Evolutionary conservation across 495 filamentous ascomycete species (phyloP).

Genomic region (Evernia prunastri): DNA sequence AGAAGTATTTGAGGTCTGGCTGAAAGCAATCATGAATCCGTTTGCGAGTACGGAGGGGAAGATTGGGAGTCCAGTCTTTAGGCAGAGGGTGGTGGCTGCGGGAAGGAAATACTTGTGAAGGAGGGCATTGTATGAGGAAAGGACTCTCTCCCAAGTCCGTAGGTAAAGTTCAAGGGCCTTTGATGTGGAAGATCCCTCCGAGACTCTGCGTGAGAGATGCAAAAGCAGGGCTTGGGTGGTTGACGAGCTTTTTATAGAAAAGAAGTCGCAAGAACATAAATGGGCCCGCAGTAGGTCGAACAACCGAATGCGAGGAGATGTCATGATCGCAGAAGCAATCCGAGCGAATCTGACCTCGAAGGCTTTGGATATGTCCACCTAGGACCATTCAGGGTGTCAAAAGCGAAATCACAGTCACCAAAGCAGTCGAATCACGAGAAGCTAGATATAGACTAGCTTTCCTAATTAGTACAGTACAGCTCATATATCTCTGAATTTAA

Average conservation of each 20-base stretch:
- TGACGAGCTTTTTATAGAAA: no score
- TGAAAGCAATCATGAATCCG: conserved; percentile 96
- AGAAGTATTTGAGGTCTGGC: conserved; percentile 89
- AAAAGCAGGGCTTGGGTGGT: no score
- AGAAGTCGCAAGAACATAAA: no score
- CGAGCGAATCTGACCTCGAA: no score
- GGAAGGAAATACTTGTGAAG: conserved; percentile 84
- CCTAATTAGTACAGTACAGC: conserved; percentile 9
- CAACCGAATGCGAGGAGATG: no score
- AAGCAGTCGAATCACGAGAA: neutral
- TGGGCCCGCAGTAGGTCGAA: no score
- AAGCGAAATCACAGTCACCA: neutral
- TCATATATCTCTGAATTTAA: neutral
- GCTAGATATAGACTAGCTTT: neutral
- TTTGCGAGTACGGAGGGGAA: conserved; percentile 81
- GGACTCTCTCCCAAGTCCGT: neutral
- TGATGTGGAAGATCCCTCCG: no score
- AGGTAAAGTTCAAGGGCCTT: no score
- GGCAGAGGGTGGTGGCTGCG: conserved; percentile 69
- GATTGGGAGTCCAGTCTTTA: conserved; percentile 79
- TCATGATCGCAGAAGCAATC: no score
- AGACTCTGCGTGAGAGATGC: no score
- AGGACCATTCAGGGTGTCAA: neutral
- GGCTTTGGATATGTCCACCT: no score
- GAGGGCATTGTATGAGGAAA: neutral